A percentile compares a stretch with the other conserved stretches of the same genome.
Evolutionary conservation across 2,329 filamentous ascomycete genomes (phyloP).

Genomic region (Chalaropsis thielavioides): DNA sequence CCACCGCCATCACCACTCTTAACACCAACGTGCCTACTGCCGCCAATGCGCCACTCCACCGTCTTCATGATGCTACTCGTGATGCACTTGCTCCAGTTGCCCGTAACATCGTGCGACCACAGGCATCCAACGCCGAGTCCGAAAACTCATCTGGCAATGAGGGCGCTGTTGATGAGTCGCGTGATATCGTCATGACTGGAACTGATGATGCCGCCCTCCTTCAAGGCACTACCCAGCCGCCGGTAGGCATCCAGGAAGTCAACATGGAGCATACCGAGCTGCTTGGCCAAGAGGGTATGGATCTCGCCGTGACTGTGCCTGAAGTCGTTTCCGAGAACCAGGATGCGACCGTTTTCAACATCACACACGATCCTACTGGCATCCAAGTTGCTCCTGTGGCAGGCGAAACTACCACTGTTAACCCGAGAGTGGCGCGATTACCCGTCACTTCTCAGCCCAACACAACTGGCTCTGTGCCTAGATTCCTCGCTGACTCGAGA

Average conservation of each 20-base stretch:
- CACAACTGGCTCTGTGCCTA: conserved; percentile 54
- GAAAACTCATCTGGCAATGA: conserved; percentile 81
- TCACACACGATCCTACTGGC: conserved; percentile 73
- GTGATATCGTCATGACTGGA: conserved; percentile 63
- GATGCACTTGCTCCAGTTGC: conserved; percentile 26
- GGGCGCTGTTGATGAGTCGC: conserved; percentile 60
- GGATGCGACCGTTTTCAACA: conserved; percentile 83
- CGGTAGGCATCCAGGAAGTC: conserved; percentile 74
- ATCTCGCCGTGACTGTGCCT: conserved; percentile 61
- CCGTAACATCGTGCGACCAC: conserved; percentile 37
- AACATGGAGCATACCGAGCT: conserved; percentile 60
- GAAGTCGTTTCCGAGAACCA: conserved; percentile 72
- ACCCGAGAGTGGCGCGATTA: conserved; percentile 25
- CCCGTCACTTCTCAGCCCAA: conserved; percentile 14
- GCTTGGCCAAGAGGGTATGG: conserved; percentile 28
- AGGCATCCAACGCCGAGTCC: conserved; percentile 44
- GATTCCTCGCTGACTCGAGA: conserved; percentile 56
- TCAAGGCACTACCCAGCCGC: conserved; percentile 44
- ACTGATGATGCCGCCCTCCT: conserved; percentile 42
- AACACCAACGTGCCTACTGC: conserved; percentile 42
- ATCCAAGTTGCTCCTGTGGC: conserved; percentile 63
- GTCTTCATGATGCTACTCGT: background rate
- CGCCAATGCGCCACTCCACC: background rate
- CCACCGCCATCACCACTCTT: conserved; percentile 64
- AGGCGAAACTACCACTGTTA: conserved; percentile 48